These are phyloP conservation scores for Boletus tylopilopsis DNA, from an alignment of 768 basidiomycete genomes.

Conservation along the genomic window DNA sequence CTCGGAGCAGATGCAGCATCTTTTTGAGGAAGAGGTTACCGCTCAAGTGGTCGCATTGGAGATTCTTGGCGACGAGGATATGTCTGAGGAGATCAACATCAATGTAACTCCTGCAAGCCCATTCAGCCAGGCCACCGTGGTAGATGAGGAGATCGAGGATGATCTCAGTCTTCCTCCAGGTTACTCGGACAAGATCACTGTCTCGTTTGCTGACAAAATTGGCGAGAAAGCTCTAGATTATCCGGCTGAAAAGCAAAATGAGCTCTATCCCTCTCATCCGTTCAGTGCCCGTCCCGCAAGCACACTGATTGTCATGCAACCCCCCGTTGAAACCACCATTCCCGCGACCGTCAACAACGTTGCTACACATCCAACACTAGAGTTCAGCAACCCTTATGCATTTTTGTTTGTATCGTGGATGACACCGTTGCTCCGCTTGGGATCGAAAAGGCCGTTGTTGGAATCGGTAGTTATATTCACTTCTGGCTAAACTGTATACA, in stretches of 20 bases:
- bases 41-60: conserved; percentile 28
- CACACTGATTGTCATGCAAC: conserved; percentile 23
- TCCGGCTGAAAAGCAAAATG: neutral
- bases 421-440: conserved; percentile 24
- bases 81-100: conserved; percentile 9
- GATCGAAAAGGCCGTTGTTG: conserved; percentile 26
- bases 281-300: conserved; percentile 12
- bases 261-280: neutral
- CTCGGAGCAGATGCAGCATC: conserved; percentile 22
- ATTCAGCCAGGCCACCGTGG: conserved; percentile 15
- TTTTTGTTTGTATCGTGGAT: conserved; percentile 27
- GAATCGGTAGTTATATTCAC: conserved; percentile 29
- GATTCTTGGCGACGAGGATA: conserved; percentile 23
- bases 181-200: neutral
- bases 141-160: conserved; percentile 18
- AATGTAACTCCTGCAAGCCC: conserved; percentile 9
- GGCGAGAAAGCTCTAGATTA: conserved; percentile 1
- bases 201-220: too few species aligned
- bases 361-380: conserved; percentile 19
- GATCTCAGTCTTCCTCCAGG: conserved; percentile 1
- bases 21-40: conserved; percentile 31
- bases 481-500: conserved; percentile 21
- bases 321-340: conserved; percentile 13
- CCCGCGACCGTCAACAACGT: conserved; percentile 16
- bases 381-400: conserved; percentile 3